A percentile compares a stretch with the other conserved stretches of the same genome.
These are phyloP conservation scores for Linum tenue DNA, from an alignment of 345 rosid species.

Conservation along the genomic window DNA sequence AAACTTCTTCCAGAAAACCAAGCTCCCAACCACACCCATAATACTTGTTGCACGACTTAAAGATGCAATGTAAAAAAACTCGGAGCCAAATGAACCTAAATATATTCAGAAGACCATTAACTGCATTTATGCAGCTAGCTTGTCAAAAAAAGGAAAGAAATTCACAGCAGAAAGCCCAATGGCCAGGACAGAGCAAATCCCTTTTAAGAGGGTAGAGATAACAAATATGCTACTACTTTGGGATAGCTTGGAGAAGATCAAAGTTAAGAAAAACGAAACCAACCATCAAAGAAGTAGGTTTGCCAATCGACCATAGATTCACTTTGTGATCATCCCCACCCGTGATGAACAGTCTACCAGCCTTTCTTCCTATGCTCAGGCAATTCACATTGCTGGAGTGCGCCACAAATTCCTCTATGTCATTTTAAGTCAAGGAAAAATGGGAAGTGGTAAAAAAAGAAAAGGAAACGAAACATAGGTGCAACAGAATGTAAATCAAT, in stretches of 20 bases:
- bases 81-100: no score
- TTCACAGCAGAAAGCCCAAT: not conserved
- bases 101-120: no score
- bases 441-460: constrained; percentile 7
- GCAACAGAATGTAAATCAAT: not conserved
- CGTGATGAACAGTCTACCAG: constrained; percentile 57
- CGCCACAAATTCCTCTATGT: constrained; percentile 88
- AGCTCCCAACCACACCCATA: not conserved
- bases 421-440: constrained; percentile 37
- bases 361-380: constrained; percentile 68
- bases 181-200: no score
- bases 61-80: no score
- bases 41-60: no score
- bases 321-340: constrained; percentile 92
- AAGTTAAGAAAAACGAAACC: constrained; percentile 5
- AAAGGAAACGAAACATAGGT: no score
- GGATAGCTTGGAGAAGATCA: not conserved
- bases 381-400: constrained; percentile 83
- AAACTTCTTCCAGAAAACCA: not conserved
- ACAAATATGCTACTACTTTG: not conserved
- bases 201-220: no score
- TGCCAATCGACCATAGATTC: constrained; percentile 92
- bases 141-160: constrained; percentile 2
- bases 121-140: not conserved
- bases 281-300: constrained; percentile 80